Conservation (phyloP, 768 basidiomycete genomes). For the Pleurotus salmoneostramineus region DNA sequence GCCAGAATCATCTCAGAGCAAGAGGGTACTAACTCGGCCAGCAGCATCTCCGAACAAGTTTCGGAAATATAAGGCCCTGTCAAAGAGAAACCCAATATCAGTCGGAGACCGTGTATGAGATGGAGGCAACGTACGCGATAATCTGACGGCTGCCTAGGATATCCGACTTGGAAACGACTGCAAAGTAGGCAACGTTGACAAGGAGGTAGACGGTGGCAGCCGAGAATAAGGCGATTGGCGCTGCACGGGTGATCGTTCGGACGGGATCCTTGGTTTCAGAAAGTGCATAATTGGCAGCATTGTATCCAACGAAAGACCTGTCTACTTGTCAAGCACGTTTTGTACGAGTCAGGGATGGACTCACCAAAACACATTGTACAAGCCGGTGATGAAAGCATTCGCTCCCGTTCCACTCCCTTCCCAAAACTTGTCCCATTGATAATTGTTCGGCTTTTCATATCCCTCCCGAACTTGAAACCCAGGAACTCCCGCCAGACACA, state of each 20-base stretch:
- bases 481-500: conserved; percentile 43
- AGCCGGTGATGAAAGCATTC: conserved; percentile 59
- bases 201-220: conserved; percentile 60
- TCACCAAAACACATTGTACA: conserved; percentile 73
- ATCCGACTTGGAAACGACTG: conserved; percentile 66
- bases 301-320: conserved; percentile 73
- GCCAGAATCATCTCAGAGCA: background rate
- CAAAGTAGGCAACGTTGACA: conserved; percentile 72
- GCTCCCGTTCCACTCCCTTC: conserved; percentile 50
- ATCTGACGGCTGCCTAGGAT: conserved; percentile 62
- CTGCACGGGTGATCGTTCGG: conserved; percentile 66
- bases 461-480: conserved; percentile 47
- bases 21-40: conserved; percentile 41
- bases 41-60: conserved; percentile 63
- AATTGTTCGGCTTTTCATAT: conserved; percentile 53
- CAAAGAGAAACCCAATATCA: background rate
- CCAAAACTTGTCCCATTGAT: conserved; percentile 60
- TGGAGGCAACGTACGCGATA: conserved; percentile 48
- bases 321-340: too few relatives aligned
- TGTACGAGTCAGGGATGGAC: too few relatives aligned
- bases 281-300: conserved; percentile 71
- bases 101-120: background rate
- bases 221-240: conserved; percentile 57
- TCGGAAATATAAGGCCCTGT: conserved; percentile 68
- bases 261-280: conserved; percentile 71